Evolutionary conservation across 2,329 filamentous ascomycete species (phyloP), one percentile per base, ranked within the genome.

Genomic region (Dactylellina leptospora): DNA sequence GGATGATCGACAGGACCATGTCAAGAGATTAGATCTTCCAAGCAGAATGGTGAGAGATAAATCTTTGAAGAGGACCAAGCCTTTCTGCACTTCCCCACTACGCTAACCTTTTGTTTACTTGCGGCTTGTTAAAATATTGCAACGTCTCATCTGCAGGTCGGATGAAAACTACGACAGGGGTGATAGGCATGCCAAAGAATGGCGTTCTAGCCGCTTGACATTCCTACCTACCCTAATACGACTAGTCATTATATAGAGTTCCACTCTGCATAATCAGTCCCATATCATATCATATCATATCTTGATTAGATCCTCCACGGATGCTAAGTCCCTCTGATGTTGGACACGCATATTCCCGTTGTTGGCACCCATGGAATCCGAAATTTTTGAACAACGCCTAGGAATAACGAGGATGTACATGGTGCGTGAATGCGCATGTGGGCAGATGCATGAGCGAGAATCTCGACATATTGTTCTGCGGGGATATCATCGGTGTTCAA

Each of bases 231-330:
- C 61, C 51, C 30, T 50, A 58, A 56, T n/a, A 6, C n/a, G 40
- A 56, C 42, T 66, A 56, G 61, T 18, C 25, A n/a, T 10, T 25
- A 8, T 11, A 11, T 23, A 20, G 13, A 11, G 3, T 30, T 6
- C 33, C 6, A 16, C 11, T 50, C 9, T 8, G 16, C 4, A 42
- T 42, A 42, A 9, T 4, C n/a, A 16, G 4, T 9, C 6, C 4
- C 38, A 42, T 42, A 62, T 62, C 27, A 53, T 28, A 58, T 50
- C 61, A 58, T 50, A 66, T 58, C 61, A 56, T 55, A 64, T 64
- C 60, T 45, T 50, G 61, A 66, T 66, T 50, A 66, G 61, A 66
- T 66, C 61, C 40, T 66, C 20, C 18, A 3, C 23, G 16, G 51
- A 22, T 23, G n/a, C 8, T n/a, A n/a, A n/a, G n/a, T n/a, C n/a